Conservation (phyloP, 2,329 filamentous ascomycete genomes). For the Colletotrichum sp. region DNA sequence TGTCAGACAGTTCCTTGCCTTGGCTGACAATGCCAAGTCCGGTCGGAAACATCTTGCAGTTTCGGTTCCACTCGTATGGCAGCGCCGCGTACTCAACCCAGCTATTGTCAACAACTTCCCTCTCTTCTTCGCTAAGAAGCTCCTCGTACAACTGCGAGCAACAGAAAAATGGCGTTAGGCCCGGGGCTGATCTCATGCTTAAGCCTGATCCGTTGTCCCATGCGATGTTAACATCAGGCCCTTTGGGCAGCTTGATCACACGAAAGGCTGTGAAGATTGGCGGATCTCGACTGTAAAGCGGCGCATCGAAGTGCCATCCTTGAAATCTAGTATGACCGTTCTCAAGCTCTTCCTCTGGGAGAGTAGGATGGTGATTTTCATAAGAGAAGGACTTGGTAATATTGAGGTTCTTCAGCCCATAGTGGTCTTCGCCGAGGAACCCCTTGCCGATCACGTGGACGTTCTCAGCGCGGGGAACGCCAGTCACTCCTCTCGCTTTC, state of each 20-base stretch:
- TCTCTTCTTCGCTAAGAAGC: slow-evolving; percentile 44
- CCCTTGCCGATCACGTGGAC: slow-evolving; percentile 51
- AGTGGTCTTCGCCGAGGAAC: slow-evolving; percentile 48
- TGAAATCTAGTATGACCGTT: slow-evolving; percentile 49
- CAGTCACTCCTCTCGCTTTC: slow-evolving; percentile 36
- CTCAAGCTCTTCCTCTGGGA: slow-evolving; percentile 38
- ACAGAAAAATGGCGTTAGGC: slow-evolving; percentile 49
- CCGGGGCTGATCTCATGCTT: slow-evolving; percentile 45
- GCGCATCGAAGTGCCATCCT: slow-evolving; percentile 53
- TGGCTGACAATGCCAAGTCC: slow-evolving; percentile 44
- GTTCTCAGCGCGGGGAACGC: slow-evolving; percentile 47
- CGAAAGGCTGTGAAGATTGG: slow-evolving; percentile 48
- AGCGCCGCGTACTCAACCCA: slow-evolving; percentile 52
- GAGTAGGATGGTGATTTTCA: slow-evolving; percentile 39
- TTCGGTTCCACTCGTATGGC: slow-evolving; percentile 48
- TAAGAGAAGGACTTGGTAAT: slow-evolving; percentile 34
- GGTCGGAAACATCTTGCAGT: slow-evolving; percentile 43
- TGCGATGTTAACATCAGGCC: slow-evolving; percentile 40
- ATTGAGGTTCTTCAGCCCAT: slow-evolving; percentile 43
- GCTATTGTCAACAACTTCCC: slow-evolving; percentile 42
- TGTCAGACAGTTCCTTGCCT: slow-evolving; percentile 42
- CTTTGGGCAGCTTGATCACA: slow-evolving; percentile 40
- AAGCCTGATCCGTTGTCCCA: slow-evolving; percentile 47
- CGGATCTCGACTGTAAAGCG: slow-evolving; percentile 44
- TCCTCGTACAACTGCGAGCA: slow-evolving; percentile 44